Evolutionary conservation across 1,139 yeast species (phyloP), one percentile per base, ranked within the genome.

Genomic region (Oligophagozyma castellii): DNA sequence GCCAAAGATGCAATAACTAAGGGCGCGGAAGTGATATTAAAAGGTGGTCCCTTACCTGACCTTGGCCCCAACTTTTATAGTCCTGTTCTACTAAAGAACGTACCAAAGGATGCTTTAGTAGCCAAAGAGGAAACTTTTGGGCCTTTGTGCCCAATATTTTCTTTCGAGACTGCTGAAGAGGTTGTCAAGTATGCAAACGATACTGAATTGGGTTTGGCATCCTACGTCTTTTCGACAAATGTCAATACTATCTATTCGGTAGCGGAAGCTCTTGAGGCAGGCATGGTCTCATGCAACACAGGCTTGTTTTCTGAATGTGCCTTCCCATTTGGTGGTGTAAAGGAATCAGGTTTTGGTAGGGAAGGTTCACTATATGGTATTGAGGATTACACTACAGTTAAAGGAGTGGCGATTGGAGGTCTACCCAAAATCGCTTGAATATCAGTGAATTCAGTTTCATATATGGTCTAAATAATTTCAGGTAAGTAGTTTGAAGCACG

Each of bases 61-160:
- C 50, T 80, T 23, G 94, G 94, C 5, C 69, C 70, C 28, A 66
- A 69, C 44, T 84, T 80, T 56, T 84, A 73, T 51, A 73, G 74
- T 12, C 80, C 92, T 33, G 78, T 92, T 1, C 71, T 84, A 6
- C 51, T 84, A 34, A 61, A 70, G 8, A 67, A 73, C 37, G 84
- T 79, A 22, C 69, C 80, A 29, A 56, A 62, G 5, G 66, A 66
- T 23, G 79, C 83, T 66, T 48, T 55, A 33, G 77, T 83, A 15
- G 61, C 72, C 34, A 47, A 58, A 19, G 92, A 81, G 43, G 95
- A 84, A 57, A 81, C 93, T 2, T 84, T 84, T 52, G 95, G 95
- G 8, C 95, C 95, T 4, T 62, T 84, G 26, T 92, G 89, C 31
- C 89, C 92, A 1, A 55, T 84, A 23, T 66, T 78, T 39, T 66